Conservation (phyloP, 2,329 filamentous ascomycete genomes). For the Aureobasidium mangrovei region DNA sequence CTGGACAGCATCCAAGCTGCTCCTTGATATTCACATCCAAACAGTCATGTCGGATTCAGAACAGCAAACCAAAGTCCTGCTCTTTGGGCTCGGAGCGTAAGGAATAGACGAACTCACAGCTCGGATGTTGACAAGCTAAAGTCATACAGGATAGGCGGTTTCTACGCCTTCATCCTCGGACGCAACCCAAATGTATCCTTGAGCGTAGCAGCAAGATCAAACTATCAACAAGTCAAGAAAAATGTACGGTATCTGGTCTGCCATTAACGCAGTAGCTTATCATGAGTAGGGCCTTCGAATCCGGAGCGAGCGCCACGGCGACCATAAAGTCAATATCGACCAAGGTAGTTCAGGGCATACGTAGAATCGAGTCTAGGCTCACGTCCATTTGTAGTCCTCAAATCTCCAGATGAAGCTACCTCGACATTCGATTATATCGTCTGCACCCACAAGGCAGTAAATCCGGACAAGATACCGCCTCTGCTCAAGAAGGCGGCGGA, state of each 20-base stretch:
- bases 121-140: background rate
- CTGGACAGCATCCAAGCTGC: no score
- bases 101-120: slow-evolving; percentile 18
- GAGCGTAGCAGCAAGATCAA: slow-evolving; percentile 38
- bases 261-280: background rate
- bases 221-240: slow-evolving; percentile 35
- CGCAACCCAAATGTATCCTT: slow-evolving; percentile 33
- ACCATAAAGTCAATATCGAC: slow-evolving; percentile 21
- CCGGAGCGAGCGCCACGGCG: slow-evolving; percentile 34
- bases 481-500: slow-evolving; percentile 33
- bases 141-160: slow-evolving; percentile 43
- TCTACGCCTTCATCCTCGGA: slow-evolving; percentile 48
- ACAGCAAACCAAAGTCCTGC: slow-evolving; percentile 30
- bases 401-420: slow-evolving; percentile 26
- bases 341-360: background rate
- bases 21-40: background rate
- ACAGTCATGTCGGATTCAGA: background rate
- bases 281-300: slow-evolving; percentile 33
- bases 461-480: slow-evolving; percentile 28
- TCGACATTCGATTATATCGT: slow-evolving; percentile 39
- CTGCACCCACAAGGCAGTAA: slow-evolving; percentile 39
- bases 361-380: background rate
- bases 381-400: slow-evolving; percentile 27
- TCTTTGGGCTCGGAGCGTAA: slow-evolving; percentile 49
- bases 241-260: slow-evolving; percentile 23